Base-by-base conservation (phyloP, 1,284 basidiomycete species). In the Ganoderma lingzhi region DNA sequence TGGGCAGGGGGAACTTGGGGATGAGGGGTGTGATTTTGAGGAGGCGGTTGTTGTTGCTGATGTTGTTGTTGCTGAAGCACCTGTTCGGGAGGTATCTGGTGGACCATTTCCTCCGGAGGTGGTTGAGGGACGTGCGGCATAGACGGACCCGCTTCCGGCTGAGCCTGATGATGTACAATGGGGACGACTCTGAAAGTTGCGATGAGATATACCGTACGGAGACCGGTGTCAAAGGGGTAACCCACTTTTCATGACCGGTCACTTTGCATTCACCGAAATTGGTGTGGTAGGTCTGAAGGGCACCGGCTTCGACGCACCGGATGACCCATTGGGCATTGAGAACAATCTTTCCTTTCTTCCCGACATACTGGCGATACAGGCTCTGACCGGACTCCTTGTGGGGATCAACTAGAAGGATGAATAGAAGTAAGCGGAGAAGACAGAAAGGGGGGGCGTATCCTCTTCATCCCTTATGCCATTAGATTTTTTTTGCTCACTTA, bases 261-360 rank as follows among this genome's bases (percentile, higher is more conserved):
- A 95, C 88, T 81, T 90, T 94, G 75, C 91, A 94, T 30, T 88
- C 90, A 19, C 90, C 93, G 87, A 90, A 95, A 75, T 92, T 89
- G 68, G 82, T 88, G 66, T 88, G 86, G 75, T 90, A 94, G 0
- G 90, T 92, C 78, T 92, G 91, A 56, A 95, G 83, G 58, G 85
- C 84, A 64, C 87, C 86, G 2, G 84, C 81, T 71, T 88, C 86
- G 73, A 95, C 83, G 75, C 93, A 95, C 76, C 93, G 91, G 66
- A 87, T 84, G 32, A 93, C 85, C 93, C 93, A 95, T 60, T 85
- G 85, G 4, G 87, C 85, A 74, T 87, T 84, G 8, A 95, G 86
- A 3, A 95, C 87, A 56, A 93, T 84, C 77, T 94, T 94, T 42
- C 87, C 88, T 78, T 92, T 94, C 81, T 93, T 94, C 59, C 86